Evolutionary conservation across 371 early-diverging fungal species (phyloP).

Genomic region (Actinomortierella wolfii): DNA sequence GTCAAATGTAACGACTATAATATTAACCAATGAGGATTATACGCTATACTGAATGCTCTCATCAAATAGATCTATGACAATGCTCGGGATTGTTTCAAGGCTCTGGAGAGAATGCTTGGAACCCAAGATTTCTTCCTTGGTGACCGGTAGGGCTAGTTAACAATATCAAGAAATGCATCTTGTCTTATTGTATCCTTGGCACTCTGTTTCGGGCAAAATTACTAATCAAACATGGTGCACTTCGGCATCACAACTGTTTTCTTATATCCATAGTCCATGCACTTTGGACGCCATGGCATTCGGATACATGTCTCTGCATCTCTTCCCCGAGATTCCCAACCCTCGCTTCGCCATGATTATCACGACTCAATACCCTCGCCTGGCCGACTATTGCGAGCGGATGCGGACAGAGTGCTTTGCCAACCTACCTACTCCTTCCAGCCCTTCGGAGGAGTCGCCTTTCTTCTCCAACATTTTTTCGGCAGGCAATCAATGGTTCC

Average conservation of each 20-base stretch:
- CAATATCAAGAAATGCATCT: too few species aligned
- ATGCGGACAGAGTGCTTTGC: conserved; percentile 41
- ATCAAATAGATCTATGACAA: conserved; percentile 56
- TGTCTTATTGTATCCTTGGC: conserved; percentile 1
- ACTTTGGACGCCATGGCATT: conserved; percentile 72
- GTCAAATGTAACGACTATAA: not conserved
- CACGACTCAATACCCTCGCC: conserved; percentile 58
- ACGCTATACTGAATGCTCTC: not conserved
- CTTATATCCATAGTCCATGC: conserved; percentile 48
- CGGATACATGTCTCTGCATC: conserved; percentile 68
- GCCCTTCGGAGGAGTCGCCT: conserved; percentile 53
- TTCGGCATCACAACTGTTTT: not conserved
- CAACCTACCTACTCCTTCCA: conserved; percentile 22
- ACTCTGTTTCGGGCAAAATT: too few species aligned
- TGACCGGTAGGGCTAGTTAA: conserved; percentile 49
- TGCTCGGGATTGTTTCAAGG: conserved; percentile 59
- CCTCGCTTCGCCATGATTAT: conserved; percentile 64
- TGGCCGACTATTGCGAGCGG: conserved; percentile 66
- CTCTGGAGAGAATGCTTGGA: conserved; percentile 60
- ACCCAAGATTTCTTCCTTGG: conserved; percentile 73
- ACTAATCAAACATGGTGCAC: not conserved
- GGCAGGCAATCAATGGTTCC: conserved; percentile 55
- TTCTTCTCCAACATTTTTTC: conserved; percentile 54
- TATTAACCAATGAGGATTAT: conserved; percentile 1
- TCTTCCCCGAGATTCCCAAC: conserved; percentile 69